These are phyloP conservation scores for Didymella pinodella DNA, from an alignment of 2,329 filamentous ascomycete genomes.

Conservation along the genomic window DNA sequence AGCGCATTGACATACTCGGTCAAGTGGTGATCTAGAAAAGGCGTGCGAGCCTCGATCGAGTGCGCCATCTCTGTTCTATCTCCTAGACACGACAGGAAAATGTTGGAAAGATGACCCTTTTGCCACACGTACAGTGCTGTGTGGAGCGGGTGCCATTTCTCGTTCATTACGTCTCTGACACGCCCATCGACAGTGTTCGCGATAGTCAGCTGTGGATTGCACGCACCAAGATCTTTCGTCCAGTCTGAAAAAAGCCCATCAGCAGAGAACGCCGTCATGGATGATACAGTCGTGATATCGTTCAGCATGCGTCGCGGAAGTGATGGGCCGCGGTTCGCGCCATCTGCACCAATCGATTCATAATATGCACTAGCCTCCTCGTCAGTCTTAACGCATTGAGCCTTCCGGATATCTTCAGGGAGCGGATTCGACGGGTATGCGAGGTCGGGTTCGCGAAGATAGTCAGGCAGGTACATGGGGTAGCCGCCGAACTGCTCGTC, in stretches of 20 bases:
- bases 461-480: conserved; percentile 55
- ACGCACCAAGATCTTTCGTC: conserved; percentile 39
- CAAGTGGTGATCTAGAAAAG: conserved; percentile 52
- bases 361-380: conserved; percentile 20
- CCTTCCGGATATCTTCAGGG: conserved; percentile 13
- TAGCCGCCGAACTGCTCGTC: conserved; percentile 66
- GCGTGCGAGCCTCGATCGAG: conserved; percentile 50
- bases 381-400: conserved; percentile 21
- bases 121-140: conserved; percentile 35
- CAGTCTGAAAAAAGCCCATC: conserved; percentile 48
- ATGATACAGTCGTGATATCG: conserved; percentile 48
- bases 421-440: conserved; percentile 13
- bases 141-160: conserved; percentile 36
- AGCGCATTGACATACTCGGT: conserved; percentile 51
- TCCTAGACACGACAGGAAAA: conserved; percentile 54
- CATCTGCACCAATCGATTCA: conserved; percentile 37
- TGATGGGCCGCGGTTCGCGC: conserved; percentile 32
- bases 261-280: conserved; percentile 46
- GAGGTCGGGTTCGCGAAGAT: conserved; percentile 58
- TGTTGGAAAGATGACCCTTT: conserved; percentile 32
- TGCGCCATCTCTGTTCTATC: conserved; percentile 57
- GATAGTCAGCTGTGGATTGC: conserved; percentile 46
- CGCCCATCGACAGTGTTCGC: conserved; percentile 27
- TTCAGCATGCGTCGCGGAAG: conserved; percentile 51
- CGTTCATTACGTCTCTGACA: conserved; percentile 10